Evolutionary conservation across 1,284 basidiomycete species (phyloP).

Genomic region (Apiotrichum gracile): DNA sequence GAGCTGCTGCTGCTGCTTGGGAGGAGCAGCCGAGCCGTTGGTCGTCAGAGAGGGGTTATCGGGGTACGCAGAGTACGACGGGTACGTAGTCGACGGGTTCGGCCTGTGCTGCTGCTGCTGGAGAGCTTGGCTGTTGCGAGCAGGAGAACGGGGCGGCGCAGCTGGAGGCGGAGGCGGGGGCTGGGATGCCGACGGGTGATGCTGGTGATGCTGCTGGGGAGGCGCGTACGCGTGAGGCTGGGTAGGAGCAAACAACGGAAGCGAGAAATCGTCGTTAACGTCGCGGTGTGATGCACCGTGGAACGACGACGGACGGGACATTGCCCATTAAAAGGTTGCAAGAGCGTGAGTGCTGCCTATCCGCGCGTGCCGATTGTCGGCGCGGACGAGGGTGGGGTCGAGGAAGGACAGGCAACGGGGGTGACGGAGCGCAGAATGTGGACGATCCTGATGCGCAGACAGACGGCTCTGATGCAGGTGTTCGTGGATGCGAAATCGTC

Average conservation of each 20-base stretch:
- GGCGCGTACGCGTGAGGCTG: slow-evolving; percentile 2
- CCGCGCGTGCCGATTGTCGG: background rate
- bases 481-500: too few relatives aligned
- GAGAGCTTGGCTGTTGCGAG: slow-evolving; percentile 6
- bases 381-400: background rate
- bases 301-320: slow-evolving; percentile 38
- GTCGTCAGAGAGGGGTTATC: background rate
- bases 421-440: too few relatives aligned
- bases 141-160: slow-evolving; percentile 14
- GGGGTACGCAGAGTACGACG: background rate
- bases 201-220: slow-evolving; percentile 2
- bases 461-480: too few relatives aligned
- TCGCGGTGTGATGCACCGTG: slow-evolving; percentile 21
- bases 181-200: background rate
- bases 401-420: too few relatives aligned
- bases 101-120: background rate
- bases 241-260: slow-evolving; percentile 32
- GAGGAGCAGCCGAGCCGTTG: background rate
- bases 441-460: too few relatives aligned
- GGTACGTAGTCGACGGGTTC: background rate
- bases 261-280: slow-evolving; percentile 25
- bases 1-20: background rate
- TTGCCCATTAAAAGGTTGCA: slow-evolving; percentile 7
- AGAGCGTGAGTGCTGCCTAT: background rate
- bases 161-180: slow-evolving; percentile 1